These are phyloP conservation scores for Hypocreales sp. DNA, from an alignment of 2,329 filamentous ascomycete genomes.

Conservation along the genomic window DNA sequence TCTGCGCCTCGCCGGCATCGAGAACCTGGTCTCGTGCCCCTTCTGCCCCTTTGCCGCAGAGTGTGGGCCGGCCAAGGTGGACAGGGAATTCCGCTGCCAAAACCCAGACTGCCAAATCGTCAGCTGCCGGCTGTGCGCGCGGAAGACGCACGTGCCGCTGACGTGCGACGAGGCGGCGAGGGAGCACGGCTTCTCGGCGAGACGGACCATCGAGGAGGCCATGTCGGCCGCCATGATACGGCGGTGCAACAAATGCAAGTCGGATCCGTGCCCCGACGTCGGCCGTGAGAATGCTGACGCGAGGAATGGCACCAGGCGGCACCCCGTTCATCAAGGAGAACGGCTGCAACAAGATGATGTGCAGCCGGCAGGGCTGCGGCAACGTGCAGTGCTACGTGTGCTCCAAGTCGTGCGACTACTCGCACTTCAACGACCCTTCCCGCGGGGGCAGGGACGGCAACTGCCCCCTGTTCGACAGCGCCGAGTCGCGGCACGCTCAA, in stretches of 20 bases:
- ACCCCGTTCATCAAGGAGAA: slow-evolving; percentile 63
- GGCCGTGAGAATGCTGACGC: no score
- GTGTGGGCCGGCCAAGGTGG: slow-evolving; percentile 47
- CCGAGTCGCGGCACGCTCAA: slow-evolving; percentile 41
- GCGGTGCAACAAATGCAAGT: slow-evolving; percentile 50
- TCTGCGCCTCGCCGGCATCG: slow-evolving; percentile 53
- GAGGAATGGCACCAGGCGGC: slow-evolving; percentile 36
- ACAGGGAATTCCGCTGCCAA: slow-evolving; percentile 61
- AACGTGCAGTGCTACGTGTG: slow-evolving; percentile 57
- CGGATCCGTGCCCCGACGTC: no score
- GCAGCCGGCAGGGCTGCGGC: slow-evolving; percentile 34
- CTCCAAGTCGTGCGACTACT: slow-evolving; percentile 48
- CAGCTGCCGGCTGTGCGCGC: slow-evolving; percentile 54
- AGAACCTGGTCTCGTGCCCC: slow-evolving; percentile 60
- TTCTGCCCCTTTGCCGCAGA: slow-evolving; percentile 73
- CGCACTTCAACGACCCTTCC: slow-evolving; percentile 47
- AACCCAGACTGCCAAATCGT: slow-evolving; percentile 47
- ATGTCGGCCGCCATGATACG: slow-evolving; percentile 70
- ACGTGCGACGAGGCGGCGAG: slow-evolving; percentile 51
- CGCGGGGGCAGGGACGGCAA: slow-evolving; percentile 33
- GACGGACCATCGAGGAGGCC: slow-evolving; percentile 64
- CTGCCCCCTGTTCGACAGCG: slow-evolving; percentile 54
- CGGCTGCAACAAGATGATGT: slow-evolving; percentile 78
- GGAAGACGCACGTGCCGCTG: slow-evolving; percentile 54
- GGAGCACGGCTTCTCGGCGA: slow-evolving; percentile 42